Conservation (phyloP, 1,284 basidiomycete species). For the Moesziomyces parantarcticus region DNA sequence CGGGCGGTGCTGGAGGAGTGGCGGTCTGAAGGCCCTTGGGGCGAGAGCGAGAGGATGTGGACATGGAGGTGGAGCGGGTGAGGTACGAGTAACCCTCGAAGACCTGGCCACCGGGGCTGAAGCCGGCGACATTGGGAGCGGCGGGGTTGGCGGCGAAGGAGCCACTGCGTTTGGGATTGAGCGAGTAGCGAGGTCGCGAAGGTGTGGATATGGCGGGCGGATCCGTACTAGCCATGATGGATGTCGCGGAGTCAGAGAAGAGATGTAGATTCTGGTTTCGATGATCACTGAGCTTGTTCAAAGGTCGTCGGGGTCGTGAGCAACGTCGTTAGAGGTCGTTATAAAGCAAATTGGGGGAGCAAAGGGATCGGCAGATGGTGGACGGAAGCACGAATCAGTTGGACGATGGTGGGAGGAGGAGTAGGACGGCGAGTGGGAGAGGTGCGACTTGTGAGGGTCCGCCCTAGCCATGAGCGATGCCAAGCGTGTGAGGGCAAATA, state of each 20-base stretch:
- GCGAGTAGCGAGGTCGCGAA: constrained; percentile 35
- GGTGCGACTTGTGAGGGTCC: too few relatives aligned
- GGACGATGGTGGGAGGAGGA: neutral
- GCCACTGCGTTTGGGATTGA: constrained; percentile 25
- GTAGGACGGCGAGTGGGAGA: neutral
- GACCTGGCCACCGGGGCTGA: constrained; percentile 58
- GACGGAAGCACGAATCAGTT: constrained; percentile 2
- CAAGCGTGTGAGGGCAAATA: neutral
- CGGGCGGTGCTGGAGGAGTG: constrained; percentile 3
- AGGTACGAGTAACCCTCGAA: constrained; percentile 62
- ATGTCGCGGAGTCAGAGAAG: neutral
- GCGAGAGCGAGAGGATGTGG: constrained; percentile 53
- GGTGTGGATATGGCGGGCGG: constrained; percentile 44
- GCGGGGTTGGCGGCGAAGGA: constrained; percentile 15
- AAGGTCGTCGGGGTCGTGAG: constrained; percentile 9
- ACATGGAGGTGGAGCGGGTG: constrained; percentile 51
- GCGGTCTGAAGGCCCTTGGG: constrained; percentile 44
- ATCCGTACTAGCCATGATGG: constrained; percentile 27
- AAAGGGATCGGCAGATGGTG: constrained; percentile 6
- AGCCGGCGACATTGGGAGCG: constrained; percentile 46
- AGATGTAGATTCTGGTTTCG: too few relatives aligned
- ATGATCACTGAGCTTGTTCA: neutral
- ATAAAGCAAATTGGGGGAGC: constrained; percentile 5
- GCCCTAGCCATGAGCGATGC: neutral
- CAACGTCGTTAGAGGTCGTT: constrained; percentile 13